A percentile compares a stretch with the other conserved stretches of the same genome.
Conservation (phyloP, 176 grass and related monocot species). For the Avena atlantica region DNA sequence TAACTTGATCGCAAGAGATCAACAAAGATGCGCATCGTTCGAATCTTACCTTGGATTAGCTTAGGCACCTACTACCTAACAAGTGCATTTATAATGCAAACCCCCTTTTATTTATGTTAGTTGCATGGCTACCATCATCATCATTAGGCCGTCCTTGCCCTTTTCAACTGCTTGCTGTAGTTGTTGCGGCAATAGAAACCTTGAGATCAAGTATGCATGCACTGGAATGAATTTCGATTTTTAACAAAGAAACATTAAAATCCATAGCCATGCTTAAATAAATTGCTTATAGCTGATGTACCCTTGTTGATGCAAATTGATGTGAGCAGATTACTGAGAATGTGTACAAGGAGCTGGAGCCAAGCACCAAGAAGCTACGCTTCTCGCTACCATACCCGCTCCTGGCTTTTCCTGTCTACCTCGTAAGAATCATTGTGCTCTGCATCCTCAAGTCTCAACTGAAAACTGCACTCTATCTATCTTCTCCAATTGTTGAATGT, state of each 20-base stretch:
- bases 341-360: slow-evolving; percentile 55
- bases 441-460: background rate
- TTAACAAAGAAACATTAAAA: background rate
- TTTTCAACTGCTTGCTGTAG: slow-evolving; percentile 2
- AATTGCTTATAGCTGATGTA: background rate
- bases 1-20: slow-evolving; percentile 2
- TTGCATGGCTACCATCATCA: background rate
- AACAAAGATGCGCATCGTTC: slow-evolving; percentile 25
- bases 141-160: background rate
- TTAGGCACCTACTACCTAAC: background rate
- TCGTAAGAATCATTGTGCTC: slow-evolving; percentile 52
- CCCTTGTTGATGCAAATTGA: background rate
- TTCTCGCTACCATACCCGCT: slow-evolving; percentile 70
- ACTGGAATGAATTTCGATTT: background rate
- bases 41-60: slow-evolving; percentile 25
- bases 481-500: background rate
- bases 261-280: background rate
- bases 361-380: slow-evolving; percentile 57
- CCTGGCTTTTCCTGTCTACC: slow-evolving; percentile 78
- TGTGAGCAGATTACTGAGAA: slow-evolving; percentile 73
- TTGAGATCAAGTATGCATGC: background rate
- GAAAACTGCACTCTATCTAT: background rate
- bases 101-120: background rate
- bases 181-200: background rate
- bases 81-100: background rate